A percentile compares a stretch with the other conserved stretches of the same genome.
Conservation (phyloP, 2,329 filamentous ascomycete species). For the Penicillium sp. region DNA sequence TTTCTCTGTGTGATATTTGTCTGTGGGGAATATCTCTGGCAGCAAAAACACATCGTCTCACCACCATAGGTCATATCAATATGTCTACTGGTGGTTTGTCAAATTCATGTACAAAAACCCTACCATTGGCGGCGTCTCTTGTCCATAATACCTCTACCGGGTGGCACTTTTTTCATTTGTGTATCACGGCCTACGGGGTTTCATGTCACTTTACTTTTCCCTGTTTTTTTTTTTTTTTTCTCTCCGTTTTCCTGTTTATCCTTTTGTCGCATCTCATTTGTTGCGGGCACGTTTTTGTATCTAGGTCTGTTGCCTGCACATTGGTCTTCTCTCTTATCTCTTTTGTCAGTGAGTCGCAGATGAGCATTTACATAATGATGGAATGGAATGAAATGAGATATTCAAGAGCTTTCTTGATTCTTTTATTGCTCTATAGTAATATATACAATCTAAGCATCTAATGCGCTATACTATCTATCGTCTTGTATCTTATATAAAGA, state of each 20-base stretch:
- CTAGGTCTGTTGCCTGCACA: background rate
- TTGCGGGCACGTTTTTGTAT: constrained; percentile 1
- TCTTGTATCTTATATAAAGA: background rate
- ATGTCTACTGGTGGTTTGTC: background rate
- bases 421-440: background rate
- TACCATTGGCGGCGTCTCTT: constrained; percentile 7
- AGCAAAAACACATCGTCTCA: background rate
- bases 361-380: constrained; percentile 7
- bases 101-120: constrained; percentile 8
- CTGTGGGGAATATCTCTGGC: background rate
- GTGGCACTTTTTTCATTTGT: background rate
- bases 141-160: constrained; percentile 3
- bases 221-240: background rate
- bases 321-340: constrained; percentile 1
- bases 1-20: background rate
- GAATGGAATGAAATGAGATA: constrained; percentile 12
- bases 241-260: background rate
- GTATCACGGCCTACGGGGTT: background rate
- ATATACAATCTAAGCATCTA: background rate
- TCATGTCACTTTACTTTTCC: background rate
- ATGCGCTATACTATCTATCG: background rate
- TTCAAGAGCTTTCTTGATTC: background rate
- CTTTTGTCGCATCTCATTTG: background rate
- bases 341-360: constrained; percentile 6
- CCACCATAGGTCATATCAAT: background rate